Evolutionary conservation across 208 protist genomes (phyloP).

Genomic region (Leishmania braziliensis): DNA sequence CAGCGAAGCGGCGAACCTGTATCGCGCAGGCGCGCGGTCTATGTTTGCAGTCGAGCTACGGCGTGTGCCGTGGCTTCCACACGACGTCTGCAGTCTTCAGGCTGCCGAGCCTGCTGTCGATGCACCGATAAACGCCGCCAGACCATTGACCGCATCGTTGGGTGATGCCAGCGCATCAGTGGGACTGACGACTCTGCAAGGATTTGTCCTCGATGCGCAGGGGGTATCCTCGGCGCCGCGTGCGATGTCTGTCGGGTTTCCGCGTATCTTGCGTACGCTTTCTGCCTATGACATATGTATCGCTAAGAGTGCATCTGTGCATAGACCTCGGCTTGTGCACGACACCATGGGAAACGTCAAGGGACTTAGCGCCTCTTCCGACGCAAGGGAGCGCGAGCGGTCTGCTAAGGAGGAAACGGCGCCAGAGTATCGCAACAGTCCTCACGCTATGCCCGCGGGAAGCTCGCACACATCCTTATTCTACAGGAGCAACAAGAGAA

Average conservation of each 20-base stretch:
- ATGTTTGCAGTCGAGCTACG: neutral
- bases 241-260: neutral
- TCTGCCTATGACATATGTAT: constrained; percentile 11
- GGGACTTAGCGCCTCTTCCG: neutral
- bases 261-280: constrained; percentile 17
- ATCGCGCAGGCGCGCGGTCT: neutral
- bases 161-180: neutral
- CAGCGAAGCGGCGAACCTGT: neutral
- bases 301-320: neutral
- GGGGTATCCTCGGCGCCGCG: neutral
- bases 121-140: neutral
- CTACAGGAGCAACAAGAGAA: neutral
- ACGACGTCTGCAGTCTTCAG: neutral
- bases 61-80: constrained; percentile 8
- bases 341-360: neutral
- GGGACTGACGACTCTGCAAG: neutral
- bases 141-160: neutral
- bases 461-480: constrained; percentile 12
- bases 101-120: neutral
- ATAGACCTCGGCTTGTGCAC: neutral
- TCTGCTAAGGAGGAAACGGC: neutral
- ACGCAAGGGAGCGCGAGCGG: neutral
- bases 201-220: constrained; percentile 11
- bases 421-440: too few species aligned
- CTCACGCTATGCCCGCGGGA: neutral